Evolutionary conservation across 2,329 filamentous ascomycete species (phyloP), one percentile per base, ranked within the genome.

Genomic region (Penicillium crustosum): DNA sequence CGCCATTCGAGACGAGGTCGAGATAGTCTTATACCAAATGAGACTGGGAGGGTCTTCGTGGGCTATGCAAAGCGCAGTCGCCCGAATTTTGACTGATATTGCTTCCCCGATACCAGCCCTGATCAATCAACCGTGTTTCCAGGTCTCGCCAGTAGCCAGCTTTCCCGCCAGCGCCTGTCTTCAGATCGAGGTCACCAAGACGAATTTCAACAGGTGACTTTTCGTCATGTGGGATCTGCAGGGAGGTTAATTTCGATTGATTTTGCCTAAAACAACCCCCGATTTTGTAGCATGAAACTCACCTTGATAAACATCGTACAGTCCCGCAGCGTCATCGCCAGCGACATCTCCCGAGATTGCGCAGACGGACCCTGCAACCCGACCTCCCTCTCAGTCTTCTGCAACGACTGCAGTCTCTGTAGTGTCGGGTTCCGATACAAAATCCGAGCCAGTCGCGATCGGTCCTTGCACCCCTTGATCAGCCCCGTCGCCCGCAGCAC

Each of bases 311-410:
- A 92, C 66, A 90, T 83, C 4, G 89, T 90, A 71, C 90, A 92
- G 77, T 94, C 90, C 49, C 90, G 80, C 63, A 94, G 73, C 4
- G 90, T 93, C 90, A 93, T 93, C 55, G 89, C 89, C 7, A 90
- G 78, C 13, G 83, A 81, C 59, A 89, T 86, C 29, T 82, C 77
- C 12, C 67, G 70, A 35, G 73, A 72, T 47, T 72, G 62, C n/a
- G 69, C 61, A 19, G 70, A 65, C 9, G 75, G 72, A 4, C 77
- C 75, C 25, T 68, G 57, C 7, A 76, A 58, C 1, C 75, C 74
- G 4, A 75, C 71, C 21, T 72, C 68, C 39, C 67, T 69, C 67
- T 74, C 66, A 23, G 59, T 60, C 29, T 62, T 70, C 59, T 78
- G 75, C 47, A 70, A 67, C 3, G 68, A 64, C 15, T 71, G 66